Percentiles rank a stretch among this genome's conserved stretches.
Evolutionary conservation across 257 asterid genomes (phyloP).

Genomic region (Prunella vulgaris): DNA sequence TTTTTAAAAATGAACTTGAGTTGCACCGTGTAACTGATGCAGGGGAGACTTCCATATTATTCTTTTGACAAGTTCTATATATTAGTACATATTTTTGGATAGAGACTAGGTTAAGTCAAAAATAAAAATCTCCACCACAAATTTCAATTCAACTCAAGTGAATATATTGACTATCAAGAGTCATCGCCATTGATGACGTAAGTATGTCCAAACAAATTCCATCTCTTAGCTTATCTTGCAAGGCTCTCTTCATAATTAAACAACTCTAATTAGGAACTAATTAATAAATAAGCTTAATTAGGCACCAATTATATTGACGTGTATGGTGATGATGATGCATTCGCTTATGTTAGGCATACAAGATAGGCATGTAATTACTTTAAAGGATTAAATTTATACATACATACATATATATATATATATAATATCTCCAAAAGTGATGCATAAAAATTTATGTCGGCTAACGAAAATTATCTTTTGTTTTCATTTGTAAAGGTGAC

Average conservation of each 20-base stretch:
- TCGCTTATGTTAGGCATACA: constrained; percentile 18
- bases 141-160: constrained; percentile 9
- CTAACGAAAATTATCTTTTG: constrained; percentile 13
- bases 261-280: neutral
- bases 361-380: neutral
- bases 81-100: neutral
- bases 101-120: constrained; percentile 2
- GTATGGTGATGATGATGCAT: constrained; percentile 23
- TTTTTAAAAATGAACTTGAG: no score
- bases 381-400: constrained; percentile 1
- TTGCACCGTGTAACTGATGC: no score
- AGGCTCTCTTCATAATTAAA: constrained; percentile 5
- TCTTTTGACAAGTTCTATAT: no score
- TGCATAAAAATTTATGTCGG: neutral
- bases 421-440: neutral
- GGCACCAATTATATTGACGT: constrained; percentile 28
- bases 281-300: neutral
- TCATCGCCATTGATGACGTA: constrained; percentile 16
- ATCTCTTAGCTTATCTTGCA: constrained; percentile 22
- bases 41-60: no score
- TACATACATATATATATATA: no score
- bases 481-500: neutral
- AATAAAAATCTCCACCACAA: neutral
- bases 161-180: neutral
- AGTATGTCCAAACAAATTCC: neutral